A percentile compares a stretch with the other conserved stretches of the same genome.
Conservation (phyloP, 1,284 basidiomycete species). For the Ganoderma lingzhi region DNA sequence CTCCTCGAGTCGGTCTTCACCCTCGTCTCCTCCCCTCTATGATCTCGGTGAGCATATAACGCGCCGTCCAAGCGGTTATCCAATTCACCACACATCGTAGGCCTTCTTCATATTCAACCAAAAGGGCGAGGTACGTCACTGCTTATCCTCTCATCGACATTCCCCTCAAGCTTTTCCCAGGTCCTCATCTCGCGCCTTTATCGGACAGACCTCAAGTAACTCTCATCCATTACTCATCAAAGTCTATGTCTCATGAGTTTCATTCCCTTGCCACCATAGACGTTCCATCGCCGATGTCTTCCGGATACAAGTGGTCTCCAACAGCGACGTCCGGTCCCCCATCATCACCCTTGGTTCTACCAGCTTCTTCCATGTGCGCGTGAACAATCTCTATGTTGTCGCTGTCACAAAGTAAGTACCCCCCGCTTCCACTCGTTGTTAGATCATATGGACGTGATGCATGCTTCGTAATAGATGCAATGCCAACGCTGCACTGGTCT, state of each 20-base stretch:
- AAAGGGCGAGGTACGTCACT: slow-evolving; percentile 86
- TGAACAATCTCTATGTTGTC: slow-evolving; percentile 95
- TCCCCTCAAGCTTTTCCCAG: slow-evolving; percentile 48
- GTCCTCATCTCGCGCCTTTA: slow-evolving; percentile 95
- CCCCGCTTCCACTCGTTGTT: slow-evolving; percentile 40
- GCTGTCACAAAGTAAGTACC: slow-evolving; percentile 89
- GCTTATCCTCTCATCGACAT: slow-evolving; percentile 1
- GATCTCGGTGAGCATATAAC: slow-evolving; percentile 48
- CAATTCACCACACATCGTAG: slow-evolving; percentile 47
- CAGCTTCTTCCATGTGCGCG: slow-evolving; percentile 95
- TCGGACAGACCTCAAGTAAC: slow-evolving; percentile 91
- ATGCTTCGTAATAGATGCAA: slow-evolving; percentile 67
- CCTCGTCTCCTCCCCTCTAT: slow-evolving; percentile 33
- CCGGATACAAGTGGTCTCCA: slow-evolving; percentile 97
- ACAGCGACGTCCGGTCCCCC: slow-evolving; percentile 94
- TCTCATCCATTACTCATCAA: background rate
- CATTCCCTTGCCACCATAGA: slow-evolving; percentile 50
- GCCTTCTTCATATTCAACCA: slow-evolving; percentile 99
- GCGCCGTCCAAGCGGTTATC: background rate
- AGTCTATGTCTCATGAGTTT: background rate
- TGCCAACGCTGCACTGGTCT: slow-evolving; percentile 96
- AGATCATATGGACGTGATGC: background rate
- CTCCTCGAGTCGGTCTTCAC: slow-evolving; percentile 6
- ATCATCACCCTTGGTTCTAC: slow-evolving; percentile 98
- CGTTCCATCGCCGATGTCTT: slow-evolving; percentile 98